These are phyloP conservation scores for Pseudognaphalium luteoalbum DNA, from an alignment of 129 eudicot genomes.

Conservation along the genomic window DNA sequence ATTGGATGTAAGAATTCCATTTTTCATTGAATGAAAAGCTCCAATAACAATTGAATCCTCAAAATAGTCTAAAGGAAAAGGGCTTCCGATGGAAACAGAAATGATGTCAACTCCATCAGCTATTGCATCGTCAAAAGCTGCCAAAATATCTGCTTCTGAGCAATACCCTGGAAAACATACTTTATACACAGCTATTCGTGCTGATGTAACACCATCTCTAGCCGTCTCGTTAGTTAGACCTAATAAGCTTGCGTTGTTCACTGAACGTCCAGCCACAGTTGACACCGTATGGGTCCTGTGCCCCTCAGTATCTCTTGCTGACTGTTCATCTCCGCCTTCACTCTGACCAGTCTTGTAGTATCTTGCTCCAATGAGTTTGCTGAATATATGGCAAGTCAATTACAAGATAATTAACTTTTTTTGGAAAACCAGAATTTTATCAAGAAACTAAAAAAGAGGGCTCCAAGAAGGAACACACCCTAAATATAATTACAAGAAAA, in stretches of 20 bases:
- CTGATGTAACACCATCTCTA: constrained; percentile 68
- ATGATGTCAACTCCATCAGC: constrained; percentile 76
- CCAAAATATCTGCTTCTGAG: constrained; percentile 47
- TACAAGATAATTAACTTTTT: not conserved
- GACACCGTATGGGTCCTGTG: constrained; percentile 85
- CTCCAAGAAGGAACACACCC: no score
- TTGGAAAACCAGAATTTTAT: no score
- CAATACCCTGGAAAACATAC: constrained; percentile 52
- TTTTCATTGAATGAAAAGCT: constrained; percentile 66
- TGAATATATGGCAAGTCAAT: constrained; percentile 10
- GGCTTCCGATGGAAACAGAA: constrained; percentile 58
- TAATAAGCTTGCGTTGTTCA: constrained; percentile 39
- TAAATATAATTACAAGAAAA: not conserved
- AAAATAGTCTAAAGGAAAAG: constrained; percentile 35
- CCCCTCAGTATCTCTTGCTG: constrained; percentile 63
- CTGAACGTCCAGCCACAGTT: constrained; percentile 62
- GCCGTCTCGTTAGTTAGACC: constrained; percentile 68
- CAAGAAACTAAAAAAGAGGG: no score
- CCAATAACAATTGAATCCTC: constrained; percentile 73
- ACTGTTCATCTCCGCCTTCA: constrained; percentile 19
- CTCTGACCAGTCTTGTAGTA: constrained; percentile 28
- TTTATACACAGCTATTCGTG: constrained; percentile 70
- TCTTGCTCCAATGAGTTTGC: constrained; percentile 72
- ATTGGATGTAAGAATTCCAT: constrained; percentile 57
- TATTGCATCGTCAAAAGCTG: constrained; percentile 69